These are phyloP conservation scores for Bocquillonia castaneifolia DNA, from an alignment of 441 rosid species.

Conservation along the genomic window DNA sequence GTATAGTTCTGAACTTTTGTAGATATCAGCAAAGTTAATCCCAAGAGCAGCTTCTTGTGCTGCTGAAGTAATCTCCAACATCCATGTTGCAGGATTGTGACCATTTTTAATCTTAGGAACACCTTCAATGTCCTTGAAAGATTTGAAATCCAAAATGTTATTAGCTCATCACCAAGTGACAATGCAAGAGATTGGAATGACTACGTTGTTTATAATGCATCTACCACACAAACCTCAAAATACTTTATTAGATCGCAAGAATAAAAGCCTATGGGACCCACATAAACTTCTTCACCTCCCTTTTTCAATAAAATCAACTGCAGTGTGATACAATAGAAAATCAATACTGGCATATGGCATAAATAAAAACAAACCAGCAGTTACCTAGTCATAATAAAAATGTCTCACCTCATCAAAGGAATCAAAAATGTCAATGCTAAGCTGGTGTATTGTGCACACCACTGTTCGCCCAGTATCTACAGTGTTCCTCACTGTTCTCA, in stretches of 20 bases:
- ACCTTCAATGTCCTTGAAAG: constrained; percentile 44
- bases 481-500: constrained; percentile 65
- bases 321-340: constrained; percentile 5
- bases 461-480: constrained; percentile 72
- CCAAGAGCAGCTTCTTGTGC: constrained; percentile 43
- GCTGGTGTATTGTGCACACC: constrained; percentile 77
- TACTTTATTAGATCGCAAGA: constrained; percentile 46
- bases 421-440: constrained; percentile 65
- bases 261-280: constrained; percentile 58
- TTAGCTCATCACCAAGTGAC: not conserved
- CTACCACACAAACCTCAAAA: constrained; percentile 47
- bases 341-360: constrained; percentile 18
- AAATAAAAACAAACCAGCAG: not conserved
- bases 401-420: constrained; percentile 60
- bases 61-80: constrained; percentile 56
- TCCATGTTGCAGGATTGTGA: constrained; percentile 69
- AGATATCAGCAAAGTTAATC: constrained; percentile 37
- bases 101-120: constrained; percentile 53
- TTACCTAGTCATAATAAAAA: not conserved
- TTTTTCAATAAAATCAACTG: constrained; percentile 55
- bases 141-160: not conserved
- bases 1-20: constrained; percentile 46
- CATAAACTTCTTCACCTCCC: constrained; percentile 64
- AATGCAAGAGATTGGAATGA: not conserved
- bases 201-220: not conserved